Evolutionary conservation across 2,329 filamentous ascomycete species (phyloP).

Genomic region (Aphanoascus verrucosus): DNA sequence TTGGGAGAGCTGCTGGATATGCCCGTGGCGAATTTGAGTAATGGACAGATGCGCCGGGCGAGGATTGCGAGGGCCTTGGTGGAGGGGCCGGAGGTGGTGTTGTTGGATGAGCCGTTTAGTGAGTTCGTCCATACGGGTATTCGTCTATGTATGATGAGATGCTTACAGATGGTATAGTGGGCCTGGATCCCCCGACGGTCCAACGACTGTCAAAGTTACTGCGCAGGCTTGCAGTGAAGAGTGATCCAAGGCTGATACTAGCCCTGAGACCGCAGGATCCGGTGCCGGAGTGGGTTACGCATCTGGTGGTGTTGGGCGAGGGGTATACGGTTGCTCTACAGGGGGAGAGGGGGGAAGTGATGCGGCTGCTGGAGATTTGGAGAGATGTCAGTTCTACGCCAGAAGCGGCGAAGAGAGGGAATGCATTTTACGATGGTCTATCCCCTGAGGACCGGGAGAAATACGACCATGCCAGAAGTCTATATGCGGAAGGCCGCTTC

Average conservation of each 20-base stretch:
- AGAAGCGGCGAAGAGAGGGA: conserved; percentile 11
- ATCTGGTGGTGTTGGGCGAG: conserved; percentile 61
- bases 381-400: conserved; percentile 2
- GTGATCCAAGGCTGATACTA: conserved; percentile 62
- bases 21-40: conserved; percentile 81
- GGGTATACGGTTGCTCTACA: conserved; percentile 55
- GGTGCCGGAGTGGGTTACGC: conserved; percentile 81
- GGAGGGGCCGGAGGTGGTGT: conserved; percentile 63
- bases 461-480: conserved; percentile 8
- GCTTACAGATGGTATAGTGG: conserved; percentile 46
- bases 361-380: conserved; percentile 32
- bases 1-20: conserved; percentile 61
- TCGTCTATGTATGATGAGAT: conserved; percentile 10
- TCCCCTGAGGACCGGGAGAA: conserved; percentile 13
- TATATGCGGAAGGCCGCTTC: conserved; percentile 15
- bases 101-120: conserved; percentile 88
- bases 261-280: conserved; percentile 75
- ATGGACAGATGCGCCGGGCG: conserved; percentile 79
- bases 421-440: conserved; percentile 8
- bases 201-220: conserved; percentile 61
- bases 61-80: conserved; percentile 81
- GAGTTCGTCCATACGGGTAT: no score
- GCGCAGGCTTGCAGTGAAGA: conserved; percentile 53
- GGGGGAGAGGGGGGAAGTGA: conserved; percentile 54
- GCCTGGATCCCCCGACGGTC: conserved; percentile 75